Evolutionary conservation across 768 basidiomycete species (phyloP), one percentile per base, ranked within the genome.

Genomic region (Sarcodon sp.): DNA sequence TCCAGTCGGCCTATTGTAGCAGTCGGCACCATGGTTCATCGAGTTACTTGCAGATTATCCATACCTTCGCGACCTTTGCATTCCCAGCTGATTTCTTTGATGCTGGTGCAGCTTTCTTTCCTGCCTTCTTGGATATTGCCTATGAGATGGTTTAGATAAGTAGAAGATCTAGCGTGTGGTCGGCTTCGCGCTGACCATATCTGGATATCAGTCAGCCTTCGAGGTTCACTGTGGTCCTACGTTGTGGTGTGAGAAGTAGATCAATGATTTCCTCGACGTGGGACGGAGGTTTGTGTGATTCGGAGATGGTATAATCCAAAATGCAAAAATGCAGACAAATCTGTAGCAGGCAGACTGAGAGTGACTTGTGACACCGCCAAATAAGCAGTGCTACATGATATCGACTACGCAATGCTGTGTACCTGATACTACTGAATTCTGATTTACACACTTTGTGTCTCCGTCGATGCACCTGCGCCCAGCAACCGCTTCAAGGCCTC

Each of bases 71-170:
- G 32, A 90, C 82, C 63, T 81, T 87, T 16, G 62, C 65, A 59
- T 51, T 63, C 44, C 70, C 76, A 37, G 68, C 71, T 33, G 70
- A 62, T 65, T 80, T 82, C 75, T 84, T 87, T 12, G 79, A 64
- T 45, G 78, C 64, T 38, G 78, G 67, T 33, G 75, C 65, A 21
- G 75, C 80, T 70, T 89, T 90, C 76, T 88, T 90, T 36, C 81
- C 87, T 43, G 88, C 87, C 68, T 90, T 91, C 73, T 88, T 91
- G 43, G 88, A 89, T 58, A 80, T 78, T 44, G 86, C 88, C 87
- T 90, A 57, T 27, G 21, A 27, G 21, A 27, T 27, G 4, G 4
- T 27, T 27, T 3, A 27, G 21, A 27, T 27, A 27, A 27, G 21
- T 27, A 27, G 21, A 27, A 27, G 21, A 27, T 27, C 21, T 27